Evolutionary conservation across 192 early-diverging fungal genomes (phyloP).

Genomic region (Rhizophagus sp.): DNA sequence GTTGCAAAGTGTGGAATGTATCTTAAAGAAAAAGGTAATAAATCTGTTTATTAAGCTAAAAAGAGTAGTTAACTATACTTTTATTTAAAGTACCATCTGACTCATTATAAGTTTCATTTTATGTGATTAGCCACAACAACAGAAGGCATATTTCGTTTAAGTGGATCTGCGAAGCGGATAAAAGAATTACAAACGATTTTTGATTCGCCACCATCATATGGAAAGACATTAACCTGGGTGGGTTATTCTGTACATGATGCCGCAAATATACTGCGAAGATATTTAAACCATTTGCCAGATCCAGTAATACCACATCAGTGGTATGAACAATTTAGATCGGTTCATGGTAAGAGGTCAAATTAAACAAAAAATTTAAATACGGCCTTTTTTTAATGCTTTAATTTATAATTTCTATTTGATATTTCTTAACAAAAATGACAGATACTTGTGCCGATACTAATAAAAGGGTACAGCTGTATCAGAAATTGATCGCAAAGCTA

Average conservation of each 20-base stretch:
- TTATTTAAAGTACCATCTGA: background rate
- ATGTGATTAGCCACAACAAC: constrained; percentile 47
- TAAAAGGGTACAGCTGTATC: constrained; percentile 51
- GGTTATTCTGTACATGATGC: constrained; percentile 78
- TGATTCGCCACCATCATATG: constrained; percentile 64
- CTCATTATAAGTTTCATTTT: constrained; percentile 4
- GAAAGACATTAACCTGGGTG: constrained; percentile 61
- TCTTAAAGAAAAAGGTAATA: constrained; percentile 43
- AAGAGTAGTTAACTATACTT: too few species aligned
- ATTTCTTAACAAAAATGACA: constrained; percentile 19
- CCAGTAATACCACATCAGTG: constrained; percentile 68
- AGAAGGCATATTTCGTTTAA: constrained; percentile 75
- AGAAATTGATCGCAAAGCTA: constrained; percentile 56
- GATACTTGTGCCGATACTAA: constrained; percentile 39
- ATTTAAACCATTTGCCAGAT: constrained; percentile 69
- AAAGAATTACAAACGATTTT: constrained; percentile 68
- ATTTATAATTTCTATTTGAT: background rate
- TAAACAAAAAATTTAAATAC: background rate
- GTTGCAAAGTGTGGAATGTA: constrained; percentile 46
- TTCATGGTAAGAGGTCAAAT: constrained; percentile 52
- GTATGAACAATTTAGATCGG: constrained; percentile 67
- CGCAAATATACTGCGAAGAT: constrained; percentile 73
- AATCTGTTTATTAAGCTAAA: background rate
- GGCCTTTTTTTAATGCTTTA: background rate
- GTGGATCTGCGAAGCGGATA: constrained; percentile 73